These are phyloP conservation scores for Lachnellula cervina DNA, from an alignment of 2,329 filamentous ascomycete genomes.

Conservation along the genomic window DNA sequence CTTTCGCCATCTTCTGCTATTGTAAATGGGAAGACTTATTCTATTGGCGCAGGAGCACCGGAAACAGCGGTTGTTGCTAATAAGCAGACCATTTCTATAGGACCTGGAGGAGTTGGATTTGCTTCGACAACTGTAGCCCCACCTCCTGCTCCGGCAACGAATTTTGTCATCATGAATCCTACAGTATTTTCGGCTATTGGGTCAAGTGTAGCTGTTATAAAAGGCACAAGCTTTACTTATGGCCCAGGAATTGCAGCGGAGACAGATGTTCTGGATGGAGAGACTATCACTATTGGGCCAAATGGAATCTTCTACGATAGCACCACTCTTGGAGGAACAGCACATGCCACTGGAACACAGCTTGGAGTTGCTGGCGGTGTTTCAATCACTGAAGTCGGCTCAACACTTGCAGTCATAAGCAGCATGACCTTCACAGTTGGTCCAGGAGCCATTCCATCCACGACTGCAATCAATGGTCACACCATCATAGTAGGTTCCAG, in stretches of 20 bases:
- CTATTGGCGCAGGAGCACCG: slow-evolving; percentile 20
- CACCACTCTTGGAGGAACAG: slow-evolving; percentile 19
- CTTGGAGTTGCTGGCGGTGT: slow-evolving; percentile 26
- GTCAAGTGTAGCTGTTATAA: slow-evolving; percentile 16
- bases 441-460: slow-evolving; percentile 38
- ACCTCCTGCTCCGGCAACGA: slow-evolving; percentile 15
- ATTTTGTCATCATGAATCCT: slow-evolving; percentile 21
- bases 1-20: slow-evolving; percentile 14
- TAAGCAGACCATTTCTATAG: slow-evolving; percentile 22
- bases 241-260: slow-evolving; percentile 14
- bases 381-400: slow-evolving; percentile 25
- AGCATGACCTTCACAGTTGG: slow-evolving; percentile 49
- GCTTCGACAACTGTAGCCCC: slow-evolving; percentile 20
- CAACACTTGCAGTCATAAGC: slow-evolving; percentile 41
- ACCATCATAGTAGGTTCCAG: slow-evolving; percentile 47
- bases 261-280: slow-evolving; percentile 22
- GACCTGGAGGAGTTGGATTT: slow-evolving; percentile 20
- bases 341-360: slow-evolving; percentile 18
- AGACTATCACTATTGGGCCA: slow-evolving; percentile 23
- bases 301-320: slow-evolving; percentile 17
- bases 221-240: slow-evolving; percentile 17
- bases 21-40: slow-evolving; percentile 19
- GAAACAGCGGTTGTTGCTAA: slow-evolving; percentile 17
- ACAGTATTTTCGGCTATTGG: slow-evolving; percentile 21
- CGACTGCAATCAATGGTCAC: slow-evolving; percentile 44